Evolutionary conservation across 768 basidiomycete genomes (phyloP).

Genomic region (Lactifluus hygrophoroides): DNA sequence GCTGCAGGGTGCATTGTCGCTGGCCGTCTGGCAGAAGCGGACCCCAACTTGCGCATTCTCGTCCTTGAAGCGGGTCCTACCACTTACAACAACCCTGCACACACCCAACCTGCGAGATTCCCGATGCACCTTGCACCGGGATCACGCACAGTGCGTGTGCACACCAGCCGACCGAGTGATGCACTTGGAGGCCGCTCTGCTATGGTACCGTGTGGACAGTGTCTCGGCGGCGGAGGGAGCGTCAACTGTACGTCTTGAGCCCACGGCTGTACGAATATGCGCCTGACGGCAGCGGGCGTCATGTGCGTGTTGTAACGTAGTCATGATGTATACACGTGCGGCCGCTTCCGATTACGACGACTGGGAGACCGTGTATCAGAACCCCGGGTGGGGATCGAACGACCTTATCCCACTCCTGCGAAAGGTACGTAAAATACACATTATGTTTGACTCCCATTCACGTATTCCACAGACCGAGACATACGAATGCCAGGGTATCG

Average conservation of each 20-base stretch:
- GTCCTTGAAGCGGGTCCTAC: constrained; percentile 52
- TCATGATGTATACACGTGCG: constrained; percentile 45
- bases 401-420: constrained; percentile 48
- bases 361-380: constrained; percentile 43
- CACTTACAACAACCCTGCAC: constrained; percentile 36
- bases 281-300: neutral
- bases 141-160: constrained; percentile 37
- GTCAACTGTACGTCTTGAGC: constrained; percentile 38
- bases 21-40: constrained; percentile 44
- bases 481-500: constrained; percentile 29
- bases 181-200: constrained; percentile 38
- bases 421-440: constrained; percentile 33
- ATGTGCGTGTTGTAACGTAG: neutral
- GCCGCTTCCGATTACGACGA: constrained; percentile 58
- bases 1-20: constrained; percentile 50
- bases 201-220: constrained; percentile 39
- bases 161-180: constrained; percentile 33
- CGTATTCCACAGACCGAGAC: constrained; percentile 29
- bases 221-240: constrained; percentile 53
- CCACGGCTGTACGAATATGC: neutral
- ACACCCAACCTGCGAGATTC: constrained; percentile 48
- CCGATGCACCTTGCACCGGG: constrained; percentile 34
- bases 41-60: constrained; percentile 48
- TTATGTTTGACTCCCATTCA: neutral
- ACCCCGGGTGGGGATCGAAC: constrained; percentile 53